phyloP scores from a whole-genome alignment of 2,329 filamentous ascomycete genomes.

The Neurospora crassa region DNA sequence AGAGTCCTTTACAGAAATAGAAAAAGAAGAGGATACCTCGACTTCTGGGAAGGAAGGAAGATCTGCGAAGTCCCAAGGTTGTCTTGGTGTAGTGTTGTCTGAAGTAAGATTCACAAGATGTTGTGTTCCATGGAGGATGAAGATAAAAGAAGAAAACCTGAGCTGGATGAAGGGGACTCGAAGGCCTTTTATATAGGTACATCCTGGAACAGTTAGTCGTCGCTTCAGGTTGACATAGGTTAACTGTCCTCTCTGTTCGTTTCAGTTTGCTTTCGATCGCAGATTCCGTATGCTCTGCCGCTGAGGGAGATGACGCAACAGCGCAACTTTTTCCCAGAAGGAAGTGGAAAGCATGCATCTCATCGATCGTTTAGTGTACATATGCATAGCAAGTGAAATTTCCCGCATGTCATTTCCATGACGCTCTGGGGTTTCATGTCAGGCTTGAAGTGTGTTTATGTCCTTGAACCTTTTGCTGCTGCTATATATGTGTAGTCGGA shows the following conservation, averaged over 20 bases:
- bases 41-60: no score
- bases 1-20: not conserved
- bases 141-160: not conserved
- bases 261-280: not conserved
- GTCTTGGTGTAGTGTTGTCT: not conserved
- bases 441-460: not conserved
- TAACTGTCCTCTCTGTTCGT: not conserved
- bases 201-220: not conserved
- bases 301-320: not conserved
- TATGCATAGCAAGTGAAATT: no score
- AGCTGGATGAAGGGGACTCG: not conserved
- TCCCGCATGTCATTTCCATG: no score
- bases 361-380: not conserved
- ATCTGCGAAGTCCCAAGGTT: no score
- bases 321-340: not conserved
- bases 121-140: not conserved
- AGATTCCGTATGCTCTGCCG: not conserved
- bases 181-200: not conserved
- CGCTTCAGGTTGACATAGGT: not conserved
- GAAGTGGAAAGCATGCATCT: not conserved
- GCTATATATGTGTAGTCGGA: no score
- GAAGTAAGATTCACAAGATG: not conserved
- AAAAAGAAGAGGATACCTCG: no score
- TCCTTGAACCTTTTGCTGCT: not conserved
- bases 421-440: not conserved